These are phyloP conservation scores for Citrullus mucosospermus DNA, from an alignment of 306 rosid species.

Conservation along the genomic window DNA sequence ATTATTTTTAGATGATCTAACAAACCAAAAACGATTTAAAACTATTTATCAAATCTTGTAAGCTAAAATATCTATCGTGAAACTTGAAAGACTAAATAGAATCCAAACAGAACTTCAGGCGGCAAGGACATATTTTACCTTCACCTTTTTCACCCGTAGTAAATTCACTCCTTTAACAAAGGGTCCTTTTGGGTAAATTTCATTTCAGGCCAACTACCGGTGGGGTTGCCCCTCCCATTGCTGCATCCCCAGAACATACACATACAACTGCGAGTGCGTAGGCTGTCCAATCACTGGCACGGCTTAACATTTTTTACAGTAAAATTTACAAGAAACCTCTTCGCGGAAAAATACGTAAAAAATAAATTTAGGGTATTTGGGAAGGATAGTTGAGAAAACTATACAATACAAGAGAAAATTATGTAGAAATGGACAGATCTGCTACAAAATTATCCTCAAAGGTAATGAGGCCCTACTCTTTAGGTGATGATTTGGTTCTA, in stretches of 20 bases:
- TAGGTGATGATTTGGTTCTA: neutral
- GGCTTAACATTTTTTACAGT: neutral
- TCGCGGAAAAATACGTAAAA: neutral
- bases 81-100: no score
- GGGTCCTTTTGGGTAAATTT: neutral
- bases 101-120: no score
- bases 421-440: neutral
- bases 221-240: slow-evolving; percentile 39
- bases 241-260: slow-evolving; percentile 24
- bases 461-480: no score
- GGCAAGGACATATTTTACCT: no score
- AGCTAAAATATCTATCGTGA: no score
- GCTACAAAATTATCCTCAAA: no score
- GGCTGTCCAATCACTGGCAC: neutral
- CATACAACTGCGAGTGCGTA: slow-evolving; percentile 13
- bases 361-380: neutral
- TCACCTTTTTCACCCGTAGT: no score
- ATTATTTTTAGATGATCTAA: no score
- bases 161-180: no score
- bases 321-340: neutral
- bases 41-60: no score
- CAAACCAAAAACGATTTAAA: no score
- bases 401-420: no score
- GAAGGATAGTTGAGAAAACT: neutral
- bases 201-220: slow-evolving; percentile 88